These are phyloP conservation scores for Yarrowia osloensis DNA, from an alignment of 805 yeast genomes.

Conservation along the genomic window DNA sequence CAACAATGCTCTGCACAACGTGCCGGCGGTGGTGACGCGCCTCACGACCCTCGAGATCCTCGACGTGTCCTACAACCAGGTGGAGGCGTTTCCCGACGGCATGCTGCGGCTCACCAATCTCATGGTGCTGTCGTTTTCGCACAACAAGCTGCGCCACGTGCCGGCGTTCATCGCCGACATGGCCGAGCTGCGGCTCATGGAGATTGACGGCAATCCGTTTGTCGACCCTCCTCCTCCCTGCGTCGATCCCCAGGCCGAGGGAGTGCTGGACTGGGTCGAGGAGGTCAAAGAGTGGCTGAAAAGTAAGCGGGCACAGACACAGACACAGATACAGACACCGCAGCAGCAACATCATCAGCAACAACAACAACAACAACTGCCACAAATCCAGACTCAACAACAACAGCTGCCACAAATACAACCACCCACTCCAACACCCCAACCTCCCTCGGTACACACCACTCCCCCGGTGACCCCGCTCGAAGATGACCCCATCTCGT, in stretches of 20 bases:
- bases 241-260: constrained; percentile 43
- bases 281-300: constrained; percentile 49
- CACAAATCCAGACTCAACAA: no score
- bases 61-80: constrained; percentile 61
- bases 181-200: constrained; percentile 56
- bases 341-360: constrained; percentile 2
- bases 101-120: constrained; percentile 48
- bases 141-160: constrained; percentile 57
- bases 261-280: constrained; percentile 51
- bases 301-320: constrained; percentile 35
- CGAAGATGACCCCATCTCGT: constrained; percentile 41
- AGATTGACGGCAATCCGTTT: constrained; percentile 63
- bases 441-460: background rate
- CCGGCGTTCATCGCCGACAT: constrained; percentile 57
- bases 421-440: background rate
- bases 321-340: background rate
- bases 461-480: constrained; percentile 30
- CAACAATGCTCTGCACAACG: constrained; percentile 54
- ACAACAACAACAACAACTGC: constrained; percentile 16
- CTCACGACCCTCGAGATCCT: constrained; percentile 58
- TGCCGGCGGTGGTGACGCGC: constrained; percentile 50
- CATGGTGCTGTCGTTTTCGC: constrained; percentile 61
- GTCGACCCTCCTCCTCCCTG: constrained; percentile 52
- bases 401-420: background rate
- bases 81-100: constrained; percentile 51